A percentile compares a stretch with the other conserved stretches of the same genome.
phyloP scores from a whole-genome alignment of 352 stramenopile genomes.

The Thalassiosira livingstoniorum region DNA sequence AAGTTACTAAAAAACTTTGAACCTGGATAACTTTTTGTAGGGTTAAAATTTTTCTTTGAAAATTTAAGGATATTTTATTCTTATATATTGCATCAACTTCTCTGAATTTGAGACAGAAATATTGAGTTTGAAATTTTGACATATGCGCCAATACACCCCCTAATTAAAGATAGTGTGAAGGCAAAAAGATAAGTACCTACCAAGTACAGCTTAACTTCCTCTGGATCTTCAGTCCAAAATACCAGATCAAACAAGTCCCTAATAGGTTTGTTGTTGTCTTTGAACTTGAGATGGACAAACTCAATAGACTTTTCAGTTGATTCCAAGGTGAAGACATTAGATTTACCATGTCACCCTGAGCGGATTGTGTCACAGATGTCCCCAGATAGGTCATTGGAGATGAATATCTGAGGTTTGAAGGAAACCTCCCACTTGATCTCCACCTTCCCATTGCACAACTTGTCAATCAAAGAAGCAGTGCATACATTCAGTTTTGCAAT shows the following conservation, averaged over 20 bases:
- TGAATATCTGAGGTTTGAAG: background rate
- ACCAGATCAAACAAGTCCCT: background rate
- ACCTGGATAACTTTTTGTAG: no score
- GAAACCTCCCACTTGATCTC: no score
- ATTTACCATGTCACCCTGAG: background rate
- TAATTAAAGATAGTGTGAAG: no score
- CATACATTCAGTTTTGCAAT: background rate
- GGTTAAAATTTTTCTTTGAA: no score
- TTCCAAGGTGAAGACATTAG: constrained; percentile 25
- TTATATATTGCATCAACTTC: no score
- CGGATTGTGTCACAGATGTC: constrained; percentile 40
- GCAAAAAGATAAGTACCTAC: background rate
- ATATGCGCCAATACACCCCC: no score
- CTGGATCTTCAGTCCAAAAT: background rate
- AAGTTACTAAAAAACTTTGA: no score
- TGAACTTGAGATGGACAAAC: constrained; percentile 24
- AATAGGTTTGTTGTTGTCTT: background rate
- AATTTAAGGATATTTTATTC: no score
- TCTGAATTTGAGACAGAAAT: no score
- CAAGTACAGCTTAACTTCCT: background rate
- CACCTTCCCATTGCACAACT: background rate
- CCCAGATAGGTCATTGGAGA: constrained; percentile 5
- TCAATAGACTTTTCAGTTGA: constrained; percentile 32
- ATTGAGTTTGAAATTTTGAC: no score
- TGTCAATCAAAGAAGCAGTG: background rate